Evolutionary conservation across 257 asterid species (phyloP).

Genomic region (Primulina huaijiensis): DNA sequence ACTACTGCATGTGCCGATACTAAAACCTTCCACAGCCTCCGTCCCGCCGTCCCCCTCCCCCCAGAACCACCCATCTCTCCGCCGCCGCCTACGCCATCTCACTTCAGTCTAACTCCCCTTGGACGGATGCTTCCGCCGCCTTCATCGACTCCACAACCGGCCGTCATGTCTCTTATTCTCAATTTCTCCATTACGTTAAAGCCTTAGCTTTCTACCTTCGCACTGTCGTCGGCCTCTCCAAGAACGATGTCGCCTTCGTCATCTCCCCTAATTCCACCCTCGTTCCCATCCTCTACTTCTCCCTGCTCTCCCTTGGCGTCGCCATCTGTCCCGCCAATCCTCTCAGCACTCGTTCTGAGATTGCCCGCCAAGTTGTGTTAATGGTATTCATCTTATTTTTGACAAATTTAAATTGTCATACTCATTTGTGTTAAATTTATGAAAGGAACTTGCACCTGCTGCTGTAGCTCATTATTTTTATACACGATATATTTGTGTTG

Average conservation of each 20-base stretch:
- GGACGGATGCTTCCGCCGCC: slow-evolving; percentile 26
- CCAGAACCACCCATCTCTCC: slow-evolving; percentile 40
- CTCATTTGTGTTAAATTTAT: too few relatives aligned
- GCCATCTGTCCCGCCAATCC: slow-evolving; percentile 43
- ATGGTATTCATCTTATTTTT: too few relatives aligned
- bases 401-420: too few relatives aligned
- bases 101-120: slow-evolving; percentile 31
- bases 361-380: slow-evolving; percentile 29
- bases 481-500: too few relatives aligned
- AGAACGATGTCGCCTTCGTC: slow-evolving; percentile 37
- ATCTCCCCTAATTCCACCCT: slow-evolving; percentile 39
- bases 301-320: slow-evolving; percentile 47
- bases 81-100: slow-evolving; percentile 41
- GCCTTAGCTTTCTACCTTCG: slow-evolving; percentile 35
- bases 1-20: slow-evolving; percentile 36
- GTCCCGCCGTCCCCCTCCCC: slow-evolving; percentile 42
- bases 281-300: slow-evolving; percentile 42
- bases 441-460: too few relatives aligned
- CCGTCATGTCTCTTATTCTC: slow-evolving; percentile 31
- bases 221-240: slow-evolving; percentile 25
- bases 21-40: slow-evolving; percentile 42
- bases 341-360: slow-evolving; percentile 33
- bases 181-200: slow-evolving; percentile 25
- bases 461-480: too few relatives aligned
- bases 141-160: slow-evolving; percentile 40